Evolutionary conservation across 169 alveolate genomes (phyloP).

Genomic region (Blepharisma undulans): DNA sequence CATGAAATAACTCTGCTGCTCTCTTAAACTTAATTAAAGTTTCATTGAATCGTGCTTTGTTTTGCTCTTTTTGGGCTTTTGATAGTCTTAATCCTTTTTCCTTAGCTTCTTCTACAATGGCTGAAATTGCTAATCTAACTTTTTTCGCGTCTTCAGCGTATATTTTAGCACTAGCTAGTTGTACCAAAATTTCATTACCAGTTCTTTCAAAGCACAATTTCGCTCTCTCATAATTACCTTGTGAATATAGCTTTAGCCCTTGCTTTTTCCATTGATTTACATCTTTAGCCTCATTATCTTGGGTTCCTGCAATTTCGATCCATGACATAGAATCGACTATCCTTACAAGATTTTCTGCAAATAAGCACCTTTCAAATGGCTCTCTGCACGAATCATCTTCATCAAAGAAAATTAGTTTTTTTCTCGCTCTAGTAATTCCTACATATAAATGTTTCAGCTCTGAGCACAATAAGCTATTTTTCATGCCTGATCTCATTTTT

Average conservation of each 20-base stretch:
- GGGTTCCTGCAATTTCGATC: background rate
- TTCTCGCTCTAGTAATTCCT: conserved; percentile 86
- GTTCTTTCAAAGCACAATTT: conserved; percentile 65
- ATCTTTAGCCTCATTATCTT: background rate
- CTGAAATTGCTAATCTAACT: background rate
- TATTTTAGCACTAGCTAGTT: too few relatives aligned
- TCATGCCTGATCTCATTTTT: background rate
- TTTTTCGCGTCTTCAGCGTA: conserved; percentile 65
- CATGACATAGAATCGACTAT: background rate
- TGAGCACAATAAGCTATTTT: conserved; percentile 62
- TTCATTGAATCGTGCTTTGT: background rate
- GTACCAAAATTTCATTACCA: too few relatives aligned
- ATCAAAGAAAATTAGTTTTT: conserved; percentile 82
- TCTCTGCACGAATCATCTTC: conserved; percentile 41
- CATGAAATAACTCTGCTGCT: conserved; percentile 18
- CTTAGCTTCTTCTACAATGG: background rate
- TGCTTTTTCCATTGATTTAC: conserved; percentile 20
- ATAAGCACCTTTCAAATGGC: background rate
- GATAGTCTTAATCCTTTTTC: background rate
- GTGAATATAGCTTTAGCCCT: conserved; percentile 37
- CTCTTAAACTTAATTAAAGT: too few relatives aligned
- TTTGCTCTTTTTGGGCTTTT: background rate
- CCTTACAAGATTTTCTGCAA: conserved; percentile 58
- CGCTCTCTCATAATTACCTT: conserved; percentile 64
- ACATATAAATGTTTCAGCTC: conserved; percentile 88